A percentile compares a stretch with the other conserved stretches of the same genome.
phyloP scores from a whole-genome alignment of 768 basidiomycete genomes.

The Tylopilus balloui region DNA sequence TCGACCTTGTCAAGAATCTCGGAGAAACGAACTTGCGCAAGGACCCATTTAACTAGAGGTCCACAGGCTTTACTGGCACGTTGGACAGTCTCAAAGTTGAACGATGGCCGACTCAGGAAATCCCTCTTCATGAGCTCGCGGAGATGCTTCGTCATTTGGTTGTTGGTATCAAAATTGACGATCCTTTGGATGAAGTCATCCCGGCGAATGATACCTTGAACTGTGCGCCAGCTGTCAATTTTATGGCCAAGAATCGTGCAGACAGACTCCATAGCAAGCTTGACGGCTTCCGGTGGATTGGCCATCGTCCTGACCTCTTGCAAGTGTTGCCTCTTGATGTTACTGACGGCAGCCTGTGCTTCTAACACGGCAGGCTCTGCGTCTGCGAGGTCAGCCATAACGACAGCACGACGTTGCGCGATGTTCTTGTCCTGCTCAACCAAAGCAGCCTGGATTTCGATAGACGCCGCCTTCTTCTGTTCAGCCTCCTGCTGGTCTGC shows the following conservation, averaged over 20 bases:
- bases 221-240: conserved; percentile 94
- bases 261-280: conserved; percentile 97
- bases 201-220: conserved; percentile 91
- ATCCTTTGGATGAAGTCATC: conserved; percentile 97
- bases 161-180: conserved; percentile 89
- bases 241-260: conserved; percentile 95
- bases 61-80: conserved; percentile 96
- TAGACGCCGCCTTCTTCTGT: conserved; percentile 94
- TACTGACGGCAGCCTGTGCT: conserved; percentile 93
- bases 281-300: conserved; percentile 96
- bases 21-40: conserved; percentile 95
- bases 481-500: conserved; percentile 98
- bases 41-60: conserved; percentile 95
- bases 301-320: conserved; percentile 98
- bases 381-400: conserved; percentile 93
- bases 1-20: conserved; percentile 97
- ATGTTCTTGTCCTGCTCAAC: conserved; percentile 90
- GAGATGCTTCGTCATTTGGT: conserved; percentile 83
- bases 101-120: conserved; percentile 85
- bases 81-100: conserved; percentile 93
- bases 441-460: conserved; percentile 91
- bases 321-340: conserved; percentile 91
- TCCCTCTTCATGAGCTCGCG: conserved; percentile 92
- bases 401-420: conserved; percentile 79
- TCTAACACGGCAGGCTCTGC: conserved; percentile 97